Base-by-base conservation (phyloP, 192 early-diverging fungal genomes). In the Umbelopsis ramanniana region DNA sequence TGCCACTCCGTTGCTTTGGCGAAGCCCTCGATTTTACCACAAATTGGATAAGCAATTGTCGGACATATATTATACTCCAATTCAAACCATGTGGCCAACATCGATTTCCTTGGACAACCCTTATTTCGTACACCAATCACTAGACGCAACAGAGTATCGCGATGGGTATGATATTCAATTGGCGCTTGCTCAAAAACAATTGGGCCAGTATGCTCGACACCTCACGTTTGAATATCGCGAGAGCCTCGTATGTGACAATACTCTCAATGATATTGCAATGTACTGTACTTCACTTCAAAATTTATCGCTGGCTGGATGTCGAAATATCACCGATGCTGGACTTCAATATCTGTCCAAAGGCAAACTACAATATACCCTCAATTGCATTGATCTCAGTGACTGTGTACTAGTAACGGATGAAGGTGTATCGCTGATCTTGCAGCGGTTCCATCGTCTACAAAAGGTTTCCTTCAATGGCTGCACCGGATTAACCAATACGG, bases 51-150 rank as follows among this genome's bases (percentile, higher is more conserved):
- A n/a, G 33, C 57, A 63, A 37, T 35, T 63, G 17, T 63, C 57
- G 57, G 57, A 63, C 14, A 63, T 37, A 63, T 63, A 63, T 35
- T n/a, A 19, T 14, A 29, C 57, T 19, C 57, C 57, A 14, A 37
- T 63, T 63, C 26, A 26, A 37, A 63, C 57, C 33, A 63, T 63
- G 57, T 63, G 57, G 57, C 26, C 57, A 10, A 35, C n/a, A 26
- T 37, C 57, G 26, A 37, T 29, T 0, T 3, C 33, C 4, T 35
- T 29, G 17, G 57, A 37, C 4, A 29, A 63, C 3, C 29, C 29
- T 2, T 63, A 63, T 63, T 19, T 63, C 17, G 5, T 63, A 19
- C 17, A 63, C 33, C 57, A 63, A 19, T 29, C 57, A 17, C 14
- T 63, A 26, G 57, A 38, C 33, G 33, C n/a, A 17, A 3, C 57